Evolutionary conservation across 2,329 filamentous ascomycete genomes (phyloP).

Genomic region (Pseudonectria buxi): DNA sequence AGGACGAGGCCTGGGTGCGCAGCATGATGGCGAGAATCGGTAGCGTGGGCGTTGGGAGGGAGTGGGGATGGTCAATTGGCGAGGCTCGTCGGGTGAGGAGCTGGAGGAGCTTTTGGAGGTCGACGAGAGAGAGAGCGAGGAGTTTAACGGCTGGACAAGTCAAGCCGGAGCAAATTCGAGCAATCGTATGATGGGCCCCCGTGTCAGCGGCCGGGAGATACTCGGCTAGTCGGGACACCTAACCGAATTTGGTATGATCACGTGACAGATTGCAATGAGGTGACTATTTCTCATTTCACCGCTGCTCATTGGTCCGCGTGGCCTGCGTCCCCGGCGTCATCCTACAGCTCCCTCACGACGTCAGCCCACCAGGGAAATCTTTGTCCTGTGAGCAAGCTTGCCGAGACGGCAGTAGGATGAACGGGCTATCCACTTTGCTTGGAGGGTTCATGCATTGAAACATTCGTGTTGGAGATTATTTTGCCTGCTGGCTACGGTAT

Average conservation of each 20-base stretch:
- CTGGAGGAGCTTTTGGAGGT: conserved; percentile 7
- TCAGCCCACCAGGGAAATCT: too few species aligned
- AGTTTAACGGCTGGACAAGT: conserved; percentile 16
- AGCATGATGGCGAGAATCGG: conserved; percentile 38
- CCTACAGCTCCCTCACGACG: too few species aligned
- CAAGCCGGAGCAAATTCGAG: conserved; percentile 19
- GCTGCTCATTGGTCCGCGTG: conserved; percentile 10
- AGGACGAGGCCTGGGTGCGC: conserved; percentile 46
- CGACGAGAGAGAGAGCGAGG: conserved; percentile 17
- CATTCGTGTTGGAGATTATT: too few species aligned
- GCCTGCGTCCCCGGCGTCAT: too few species aligned
- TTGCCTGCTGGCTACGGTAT: too few species aligned
- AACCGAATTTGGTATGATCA: conserved; percentile 10
- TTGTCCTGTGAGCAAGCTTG: too few species aligned
- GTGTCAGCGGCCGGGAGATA: conserved; percentile 17
- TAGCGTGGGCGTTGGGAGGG: conserved; percentile 10
- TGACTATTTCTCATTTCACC: conserved; percentile 10
- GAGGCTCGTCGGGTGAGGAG: conserved; percentile 17
- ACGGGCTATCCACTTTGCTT: too few species aligned
- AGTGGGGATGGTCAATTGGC: conserved; percentile 28
- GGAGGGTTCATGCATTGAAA: too few species aligned
- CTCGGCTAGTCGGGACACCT: conserved; percentile 14
- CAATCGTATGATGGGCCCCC: conserved; percentile 24
- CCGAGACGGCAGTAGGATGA: too few species aligned
- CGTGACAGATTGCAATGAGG: conserved; percentile 4